Percentiles rank a stretch among this genome's conserved stretches.
phyloP scores from a whole-genome alignment of 495 filamentous ascomycete species.

The Immersiella caudata region DNA sequence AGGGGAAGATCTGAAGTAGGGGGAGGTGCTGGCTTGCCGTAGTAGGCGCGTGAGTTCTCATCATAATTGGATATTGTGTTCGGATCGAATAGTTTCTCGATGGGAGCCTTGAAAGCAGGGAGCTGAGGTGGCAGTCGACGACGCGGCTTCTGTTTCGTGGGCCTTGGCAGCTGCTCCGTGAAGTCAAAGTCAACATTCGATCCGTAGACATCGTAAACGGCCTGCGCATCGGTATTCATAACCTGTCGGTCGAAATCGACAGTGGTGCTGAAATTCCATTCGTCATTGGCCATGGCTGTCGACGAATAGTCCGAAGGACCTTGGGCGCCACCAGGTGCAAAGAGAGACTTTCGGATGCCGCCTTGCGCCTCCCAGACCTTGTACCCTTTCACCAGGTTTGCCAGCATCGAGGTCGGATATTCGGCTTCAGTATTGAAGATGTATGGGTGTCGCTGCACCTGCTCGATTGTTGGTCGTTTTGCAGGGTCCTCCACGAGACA shows the following conservation, averaged over 20 bases:
- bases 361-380: conserved; percentile 84
- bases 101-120: conserved; percentile 49
- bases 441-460: conserved; percentile 66
- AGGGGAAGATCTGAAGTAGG: conserved; percentile 57
- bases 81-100: conserved; percentile 61
- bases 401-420: conserved; percentile 70
- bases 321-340: conserved; percentile 73
- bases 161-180: conserved; percentile 46
- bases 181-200: conserved; percentile 51
- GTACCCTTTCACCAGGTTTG: conserved; percentile 78
- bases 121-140: conserved; percentile 56
- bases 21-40: conserved; percentile 43
- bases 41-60: conserved; percentile 57
- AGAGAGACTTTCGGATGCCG: conserved; percentile 81
- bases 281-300: conserved; percentile 56
- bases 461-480: conserved; percentile 70
- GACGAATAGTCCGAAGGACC: conserved; percentile 49
- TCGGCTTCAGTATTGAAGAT: conserved; percentile 62
- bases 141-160: conserved; percentile 43
- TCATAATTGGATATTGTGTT: conserved; percentile 60
- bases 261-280: conserved; percentile 93
- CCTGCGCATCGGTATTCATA: conserved; percentile 48
- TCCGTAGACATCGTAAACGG: conserved; percentile 56
- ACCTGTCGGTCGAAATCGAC: conserved; percentile 75
- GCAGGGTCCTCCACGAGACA: conserved; percentile 75